Base-by-base conservation (phyloP, 2,329 filamentous ascomycete species). In the Colletotrichum zoysiae region DNA sequence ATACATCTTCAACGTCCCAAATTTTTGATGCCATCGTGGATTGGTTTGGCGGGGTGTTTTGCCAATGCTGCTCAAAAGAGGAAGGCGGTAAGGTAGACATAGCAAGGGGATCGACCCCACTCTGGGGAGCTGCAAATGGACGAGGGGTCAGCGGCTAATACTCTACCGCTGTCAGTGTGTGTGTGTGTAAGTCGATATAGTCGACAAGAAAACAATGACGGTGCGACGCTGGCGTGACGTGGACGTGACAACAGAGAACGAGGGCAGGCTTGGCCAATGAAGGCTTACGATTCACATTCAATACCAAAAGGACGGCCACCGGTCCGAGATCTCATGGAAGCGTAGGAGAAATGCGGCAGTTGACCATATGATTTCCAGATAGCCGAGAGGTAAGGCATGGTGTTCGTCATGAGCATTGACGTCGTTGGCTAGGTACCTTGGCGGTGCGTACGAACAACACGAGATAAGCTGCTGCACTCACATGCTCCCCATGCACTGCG, bases 1-100 rank as follows among this genome's bases (percentile, higher is more conserved):
- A 12, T 57, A 6, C 61, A 46, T 35, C 26, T 20, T 14, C 46
- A 33, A 65, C 16, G n/a, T 14, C 7, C 55, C 67, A 56, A 30
- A 46, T 38, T 70, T 62, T 62, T 18, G 63, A 70, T 70, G 64
- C 68, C 56, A 70, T 67, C 68, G 67, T 56, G 63, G 56, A 60
- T 40, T 44, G 44, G 63, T 69, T 68, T 69, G 64, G 67, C 64
- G 67, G 67, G 64, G 67, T 70, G 56, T 61, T 56, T 44, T 35
- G 61, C 46, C 42, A 16, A 33, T 46, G 11, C 16, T 9, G 4
- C 16, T 30, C 40, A 5, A n/a, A 60, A 51, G 9, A 9, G 11
- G 68, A 65, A 70, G 68, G 68, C 68, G 68, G 68, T 70, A 56
- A 33, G 11, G 23, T 5, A 1, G 35, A 18, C 26, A 30, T 30